phyloP scores from a whole-genome alignment of 441 rosid species.

The Erodium trifolium region DNA sequence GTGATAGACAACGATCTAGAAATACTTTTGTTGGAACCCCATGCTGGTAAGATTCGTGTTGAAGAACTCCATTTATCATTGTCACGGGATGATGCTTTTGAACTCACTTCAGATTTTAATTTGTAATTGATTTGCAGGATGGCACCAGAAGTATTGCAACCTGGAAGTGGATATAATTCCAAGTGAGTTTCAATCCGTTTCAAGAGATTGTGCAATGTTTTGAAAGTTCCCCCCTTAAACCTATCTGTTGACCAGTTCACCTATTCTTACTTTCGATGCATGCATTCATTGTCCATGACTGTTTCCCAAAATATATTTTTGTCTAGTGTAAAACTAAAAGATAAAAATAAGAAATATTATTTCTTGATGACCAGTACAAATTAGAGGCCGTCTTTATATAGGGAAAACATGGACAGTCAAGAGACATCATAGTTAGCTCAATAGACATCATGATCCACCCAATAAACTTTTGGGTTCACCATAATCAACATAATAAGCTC shows the following conservation, averaged over 20 bases:
- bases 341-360: too few relatives aligned
- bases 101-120: slow-evolving; percentile 6
- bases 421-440: too few relatives aligned
- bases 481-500: too few relatives aligned
- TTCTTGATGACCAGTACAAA: too few relatives aligned
- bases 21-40: slow-evolving; percentile 99
- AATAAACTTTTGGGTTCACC: too few relatives aligned
- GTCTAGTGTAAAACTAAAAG: not conserved
- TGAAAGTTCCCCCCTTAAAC: not conserved
- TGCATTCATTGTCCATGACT: not conserved
- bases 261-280: not conserved
- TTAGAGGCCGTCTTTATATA: too few relatives aligned
- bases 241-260: not conserved
- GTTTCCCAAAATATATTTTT: not conserved
- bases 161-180: slow-evolving; percentile 94
- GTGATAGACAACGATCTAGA: slow-evolving; percentile 92
- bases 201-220: slow-evolving; percentile 8
- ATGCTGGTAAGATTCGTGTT: slow-evolving; percentile 59
- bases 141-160: slow-evolving; percentile 99
- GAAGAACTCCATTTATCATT: not conserved
- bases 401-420: too few relatives aligned
- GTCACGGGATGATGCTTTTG: not conserved
- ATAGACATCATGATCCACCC: too few relatives aligned
- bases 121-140: slow-evolving; percentile 54
- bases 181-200: slow-evolving; percentile 49